Percentiles rank a stretch among this genome's conserved stretches.
Evolutionary conservation across 1,284 basidiomycete genomes (phyloP).

Genomic region (Stereum hirsutum): DNA sequence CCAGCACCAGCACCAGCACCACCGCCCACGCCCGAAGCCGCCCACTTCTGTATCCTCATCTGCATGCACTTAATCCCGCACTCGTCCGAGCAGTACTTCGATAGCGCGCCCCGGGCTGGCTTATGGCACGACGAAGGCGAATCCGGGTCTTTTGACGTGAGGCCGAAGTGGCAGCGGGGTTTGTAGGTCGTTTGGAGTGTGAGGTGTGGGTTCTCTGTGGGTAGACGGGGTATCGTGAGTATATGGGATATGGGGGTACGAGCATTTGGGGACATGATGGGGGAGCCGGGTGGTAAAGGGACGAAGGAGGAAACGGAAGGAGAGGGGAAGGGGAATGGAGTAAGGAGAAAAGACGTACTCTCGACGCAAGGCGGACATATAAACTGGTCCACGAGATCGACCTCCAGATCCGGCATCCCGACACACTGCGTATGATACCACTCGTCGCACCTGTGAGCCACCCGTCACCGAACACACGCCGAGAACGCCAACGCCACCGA

Average conservation of each 20-base stretch:
- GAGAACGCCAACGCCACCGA: too few species aligned
- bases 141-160: constrained; percentile 47
- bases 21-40: constrained; percentile 49
- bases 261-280: too few species aligned
- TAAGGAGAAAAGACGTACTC: constrained; percentile 36
- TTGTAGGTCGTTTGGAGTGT: constrained; percentile 72
- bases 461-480: too few species aligned
- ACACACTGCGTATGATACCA: constrained; percentile 86
- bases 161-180: constrained; percentile 57
- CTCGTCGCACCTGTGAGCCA: constrained; percentile 61
- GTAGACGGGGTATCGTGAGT: constrained; percentile 1
- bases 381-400: constrained; percentile 82
- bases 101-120: constrained; percentile 67
- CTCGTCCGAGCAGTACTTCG: constrained; percentile 79
- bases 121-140: constrained; percentile 65
- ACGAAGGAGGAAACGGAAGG: too few species aligned
- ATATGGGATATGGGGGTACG: neutral
- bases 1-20: too few species aligned
- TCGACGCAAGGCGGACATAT: constrained; percentile 70
- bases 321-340: neutral
- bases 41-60: constrained; percentile 48
- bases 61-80: constrained; percentile 67
- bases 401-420: constrained; percentile 63
- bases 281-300: too few species aligned
- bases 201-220: constrained; percentile 49